These are phyloP conservation scores for Puccinia triticina DNA, from an alignment of 1,284 basidiomycete species.

Conservation along the genomic window DNA sequence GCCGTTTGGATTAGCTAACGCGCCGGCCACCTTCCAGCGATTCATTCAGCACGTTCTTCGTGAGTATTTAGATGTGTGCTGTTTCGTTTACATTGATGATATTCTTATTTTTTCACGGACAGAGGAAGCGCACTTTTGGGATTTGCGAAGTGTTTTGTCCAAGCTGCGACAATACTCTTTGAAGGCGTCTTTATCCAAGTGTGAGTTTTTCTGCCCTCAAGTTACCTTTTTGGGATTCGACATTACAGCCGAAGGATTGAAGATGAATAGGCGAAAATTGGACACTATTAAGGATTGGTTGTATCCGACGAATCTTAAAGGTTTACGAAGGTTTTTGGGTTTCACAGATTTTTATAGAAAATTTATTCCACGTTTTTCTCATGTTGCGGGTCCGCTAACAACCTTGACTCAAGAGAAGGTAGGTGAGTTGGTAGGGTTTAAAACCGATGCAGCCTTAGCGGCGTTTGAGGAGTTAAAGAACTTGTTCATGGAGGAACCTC, in stretches of 20 bases:
- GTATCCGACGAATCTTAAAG: background rate
- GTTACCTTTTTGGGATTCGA: conserved; percentile 20
- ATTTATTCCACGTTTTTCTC: conserved; percentile 16
- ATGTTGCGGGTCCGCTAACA: background rate
- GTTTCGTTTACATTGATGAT: no score
- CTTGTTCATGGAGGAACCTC: background rate
- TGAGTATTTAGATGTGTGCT: conserved; percentile 57
- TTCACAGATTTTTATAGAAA: conserved; percentile 32
- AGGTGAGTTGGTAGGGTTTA: no score
- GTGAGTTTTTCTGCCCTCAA: conserved; percentile 10
- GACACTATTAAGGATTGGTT: no score
- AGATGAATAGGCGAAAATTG: conserved; percentile 29
- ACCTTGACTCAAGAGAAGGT: no score
- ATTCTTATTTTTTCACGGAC: no score
- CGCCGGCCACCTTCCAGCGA: conserved; percentile 61
- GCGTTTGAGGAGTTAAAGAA: background rate
- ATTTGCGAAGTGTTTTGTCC: background rate
- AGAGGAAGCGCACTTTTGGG: no score
- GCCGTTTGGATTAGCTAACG: conserved; percentile 59
- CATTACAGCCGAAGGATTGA: background rate
- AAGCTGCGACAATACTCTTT: background rate
- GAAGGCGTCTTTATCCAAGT: conserved; percentile 2
- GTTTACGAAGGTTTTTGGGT: background rate
- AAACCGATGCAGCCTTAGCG: no score
- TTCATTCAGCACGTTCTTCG: conserved; percentile 54